Base-by-base conservation (phyloP, 176 grass and related monocot species). In the Cenchrus fungigraminus region DNA sequence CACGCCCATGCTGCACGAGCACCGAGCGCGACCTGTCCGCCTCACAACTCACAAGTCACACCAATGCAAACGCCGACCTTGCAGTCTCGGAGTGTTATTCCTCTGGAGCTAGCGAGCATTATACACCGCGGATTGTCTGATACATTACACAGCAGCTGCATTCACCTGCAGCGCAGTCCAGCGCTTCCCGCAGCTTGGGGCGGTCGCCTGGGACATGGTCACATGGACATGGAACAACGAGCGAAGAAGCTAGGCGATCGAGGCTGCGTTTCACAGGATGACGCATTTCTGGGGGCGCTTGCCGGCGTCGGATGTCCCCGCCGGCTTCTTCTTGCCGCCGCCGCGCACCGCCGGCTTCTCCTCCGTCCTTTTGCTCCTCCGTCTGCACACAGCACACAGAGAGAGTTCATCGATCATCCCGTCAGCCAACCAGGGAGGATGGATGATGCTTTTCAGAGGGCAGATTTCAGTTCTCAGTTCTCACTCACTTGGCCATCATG, bases 401-500 rank as follows among this genome's bases (percentile, higher is more conserved):
- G 2, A 66, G 0, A 40, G 37, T 40, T 40, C 37, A 40, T 40
- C 37, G n/a, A 31, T 31, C 31, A 2, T 40, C 37, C 37, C 37
- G 2, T 34, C 34, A 40, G 37, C 37, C 37, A 40, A 32, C 31
- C 31, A 32, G 31, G 31, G 31, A 32, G 31, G 31, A 32, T 32
- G 31, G 31, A 32, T 2, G 31, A 32, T 2, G 31, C 31, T 32
- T 32, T 32, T 2, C 31, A 32, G 31, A 2, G 31, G 31, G 31
- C 31, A 32, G 2, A 2, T 62, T 28, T 64, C 20, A 40, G 37
- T 40, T 40, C 37, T 64, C 20, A 40, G 37, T 40, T 40, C 37
- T 40, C 37, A 40, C 86, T 93, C 79, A 94, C 92, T 94, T 94
- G 79, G 88, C 92, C 92, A 88, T 83, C 92, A 94, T 94, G 88